Conservation (phyloP, 768 basidiomycete genomes). For the Leucosporidium scottii region DNA sequence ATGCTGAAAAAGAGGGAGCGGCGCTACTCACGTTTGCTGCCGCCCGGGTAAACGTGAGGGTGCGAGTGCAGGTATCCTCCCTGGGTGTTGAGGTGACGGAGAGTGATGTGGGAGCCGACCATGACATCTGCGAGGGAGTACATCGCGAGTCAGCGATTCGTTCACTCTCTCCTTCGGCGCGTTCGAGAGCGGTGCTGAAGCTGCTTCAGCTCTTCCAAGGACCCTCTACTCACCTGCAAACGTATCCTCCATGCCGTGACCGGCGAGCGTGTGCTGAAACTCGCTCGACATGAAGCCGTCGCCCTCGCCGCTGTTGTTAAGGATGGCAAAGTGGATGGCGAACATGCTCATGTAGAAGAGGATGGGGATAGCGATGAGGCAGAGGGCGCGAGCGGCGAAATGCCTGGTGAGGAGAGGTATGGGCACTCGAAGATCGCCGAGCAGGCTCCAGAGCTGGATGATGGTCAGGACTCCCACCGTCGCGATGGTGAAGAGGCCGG, state of each 20-base stretch:
- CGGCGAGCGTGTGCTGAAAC: constrained; percentile 90
- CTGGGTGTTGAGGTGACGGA: constrained; percentile 92
- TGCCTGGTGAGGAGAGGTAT: constrained; percentile 71
- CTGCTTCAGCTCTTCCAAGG: background rate
- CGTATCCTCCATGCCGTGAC: constrained; percentile 85
- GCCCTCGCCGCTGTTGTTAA: constrained; percentile 86
- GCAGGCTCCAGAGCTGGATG: constrained; percentile 75
- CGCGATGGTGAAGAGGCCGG: constrained; percentile 94
- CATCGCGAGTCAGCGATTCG: constrained; percentile 4
- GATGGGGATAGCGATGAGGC: constrained; percentile 76
- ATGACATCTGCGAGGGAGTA: constrained; percentile 58
- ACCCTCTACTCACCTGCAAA: constrained; percentile 59
- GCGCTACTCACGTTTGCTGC: constrained; percentile 69
- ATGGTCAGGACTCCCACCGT: constrained; percentile 81
- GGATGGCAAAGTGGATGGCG: constrained; percentile 81
- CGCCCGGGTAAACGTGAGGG: constrained; percentile 75
- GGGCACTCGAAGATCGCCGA: constrained; percentile 76
- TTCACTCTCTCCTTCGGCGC: background rate
- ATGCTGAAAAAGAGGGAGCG: background rate
- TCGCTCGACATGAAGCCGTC: constrained; percentile 99
- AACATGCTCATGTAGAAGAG: constrained; percentile 97
- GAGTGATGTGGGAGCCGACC: constrained; percentile 68
- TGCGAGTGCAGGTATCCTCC: constrained; percentile 99
- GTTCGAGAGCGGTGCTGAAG: background rate
- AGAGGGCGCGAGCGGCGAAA: constrained; percentile 80